These are phyloP conservation scores for Botrytis deweyae DNA, from an alignment of 2,329 filamentous ascomycete genomes.

Conservation along the genomic window DNA sequence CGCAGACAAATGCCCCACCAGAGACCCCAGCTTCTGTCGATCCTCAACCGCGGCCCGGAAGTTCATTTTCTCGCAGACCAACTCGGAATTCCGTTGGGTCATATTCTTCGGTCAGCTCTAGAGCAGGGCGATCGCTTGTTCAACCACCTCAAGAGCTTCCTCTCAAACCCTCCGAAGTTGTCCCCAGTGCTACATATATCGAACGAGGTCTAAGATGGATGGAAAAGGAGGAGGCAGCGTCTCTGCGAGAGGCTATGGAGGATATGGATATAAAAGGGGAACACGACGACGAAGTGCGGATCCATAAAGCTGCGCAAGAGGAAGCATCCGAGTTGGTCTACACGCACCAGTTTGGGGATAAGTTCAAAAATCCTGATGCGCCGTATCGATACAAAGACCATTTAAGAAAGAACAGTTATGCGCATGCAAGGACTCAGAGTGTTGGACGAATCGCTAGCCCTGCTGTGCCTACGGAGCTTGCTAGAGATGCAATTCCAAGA, in stretches of 20 bases:
- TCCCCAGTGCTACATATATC: conserved; percentile 67
- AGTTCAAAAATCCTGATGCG: conserved; percentile 56
- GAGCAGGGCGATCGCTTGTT: conserved; percentile 36
- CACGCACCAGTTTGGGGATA: conserved; percentile 65
- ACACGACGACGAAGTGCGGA: conserved; percentile 57
- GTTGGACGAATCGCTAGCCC: conserved; percentile 51
- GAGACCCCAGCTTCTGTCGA: conserved; percentile 28
- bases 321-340: conserved; percentile 79
- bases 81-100: conserved; percentile 36
- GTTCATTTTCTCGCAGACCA: conserved; percentile 35
- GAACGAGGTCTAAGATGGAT: conserved; percentile 75
- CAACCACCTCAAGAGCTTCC: conserved; percentile 38
- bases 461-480: conserved; percentile 41
- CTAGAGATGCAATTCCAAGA: conserved; percentile 36
- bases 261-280: conserved; percentile 61
- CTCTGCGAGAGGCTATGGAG: conserved; percentile 69
- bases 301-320: conserved; percentile 70
- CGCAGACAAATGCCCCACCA: conserved; percentile 22
- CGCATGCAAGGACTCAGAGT: conserved; percentile 62
- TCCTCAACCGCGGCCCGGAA: conserved; percentile 32
- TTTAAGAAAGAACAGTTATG: conserved; percentile 69
- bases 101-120: conserved; percentile 36
- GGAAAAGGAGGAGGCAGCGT: conserved; percentile 74
- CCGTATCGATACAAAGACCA: conserved; percentile 68
- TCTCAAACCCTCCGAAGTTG: conserved; percentile 58